Evolutionary conservation across 306 rosid species (phyloP), one percentile per base, ranked within the genome.

Genomic region (Mimosa pudica): DNA sequence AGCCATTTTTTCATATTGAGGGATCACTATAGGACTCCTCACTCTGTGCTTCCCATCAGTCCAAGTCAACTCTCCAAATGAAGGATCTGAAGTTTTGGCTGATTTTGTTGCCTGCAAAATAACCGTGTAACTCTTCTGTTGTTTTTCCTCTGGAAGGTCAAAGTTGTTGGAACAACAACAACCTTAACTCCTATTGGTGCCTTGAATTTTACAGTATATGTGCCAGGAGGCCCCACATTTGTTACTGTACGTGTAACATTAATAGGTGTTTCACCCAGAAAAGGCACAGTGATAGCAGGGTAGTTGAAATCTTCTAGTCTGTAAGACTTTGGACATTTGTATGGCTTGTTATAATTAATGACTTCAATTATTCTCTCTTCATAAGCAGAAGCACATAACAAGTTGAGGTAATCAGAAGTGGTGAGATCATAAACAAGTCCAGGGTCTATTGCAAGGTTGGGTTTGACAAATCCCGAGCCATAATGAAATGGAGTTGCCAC

Each of bases 201-300:
- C 18, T 82, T 38, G 4, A 45, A 45, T 3, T 3, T 77, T 1
- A 73, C 78, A 51, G 10, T 2, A 58, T 82, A 82, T 0, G 78
- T 71, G 74, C 78, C 0, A 32, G 85, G 70, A 32, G 82, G 41
- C 6, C 81, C 82, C 10, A 82, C 85, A 64, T 82, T 82, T 58
- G 6, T 82, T 10, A 82, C 1, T 10, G 45, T 77, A 6, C 85
- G 82, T 45, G 70, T 64, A 46, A 77, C 18, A 5, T 10, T 71
- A 3, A 71, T 20, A 1, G 63, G 30, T 24, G 33, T 51, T 2
- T 9, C 5, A 38, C 65, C 70, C 3, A 82, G 70, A 62, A 63
- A 52, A 52, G 85, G 79, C 35, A 82, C 36, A 4, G 85, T 82
- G 52, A 82, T 82, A 11, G 85, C 64, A 71, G 85, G 85, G 32